Base-by-base conservation (phyloP, 176 grass and related monocot genomes). In the Tillandsia fasciculata region DNA sequence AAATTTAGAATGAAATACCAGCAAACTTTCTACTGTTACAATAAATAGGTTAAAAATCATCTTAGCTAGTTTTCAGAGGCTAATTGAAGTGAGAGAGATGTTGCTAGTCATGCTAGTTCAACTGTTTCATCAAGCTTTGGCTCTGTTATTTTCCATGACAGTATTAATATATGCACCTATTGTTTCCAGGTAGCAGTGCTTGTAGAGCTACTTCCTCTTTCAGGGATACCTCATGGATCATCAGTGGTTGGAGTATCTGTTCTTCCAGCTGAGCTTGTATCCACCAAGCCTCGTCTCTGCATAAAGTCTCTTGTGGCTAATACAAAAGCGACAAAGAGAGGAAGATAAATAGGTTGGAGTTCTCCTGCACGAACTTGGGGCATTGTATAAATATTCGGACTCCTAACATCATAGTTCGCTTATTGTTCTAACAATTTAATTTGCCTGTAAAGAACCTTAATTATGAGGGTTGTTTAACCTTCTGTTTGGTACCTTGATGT, bases 131-230 rank as follows among this genome's bases (percentile, higher is more conserved):
- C 58, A 52, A 80, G 57, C 48, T 64, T 63, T 54, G 7, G 24
- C 67, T 50, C 63, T 80, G 22, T 72, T 50, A 15, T 28, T 82
- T 78, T 79, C 68, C 71, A 71, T 77, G 70, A 49, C n/a, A 54
- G 48, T 48, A 5, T 4, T 11, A n/a, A 8, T 49, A 1, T 33
- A 11, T 11, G 18, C 65, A 47, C 7, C 3, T 64, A 63, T 13
- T 69, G 10, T 61, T 4, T 13, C 42, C 79, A 92, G 89, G 89
- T 97, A 49, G 86, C 78, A 22, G 69, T 97, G 77, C 76, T 97
- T 13, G 74, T 99, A 50, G 89, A 99, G 77, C 80, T 93, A 75
- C 78, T 99, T 12, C 94, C 89, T 2, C 49, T 86, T 73, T 86
- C 78, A 49, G 69, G 94, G 51, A 51, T 99, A n/a, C 79, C 87